These are phyloP conservation scores for Aspergillus tamarii DNA, from an alignment of 2,329 filamentous ascomycete species.

Conservation along the genomic window DNA sequence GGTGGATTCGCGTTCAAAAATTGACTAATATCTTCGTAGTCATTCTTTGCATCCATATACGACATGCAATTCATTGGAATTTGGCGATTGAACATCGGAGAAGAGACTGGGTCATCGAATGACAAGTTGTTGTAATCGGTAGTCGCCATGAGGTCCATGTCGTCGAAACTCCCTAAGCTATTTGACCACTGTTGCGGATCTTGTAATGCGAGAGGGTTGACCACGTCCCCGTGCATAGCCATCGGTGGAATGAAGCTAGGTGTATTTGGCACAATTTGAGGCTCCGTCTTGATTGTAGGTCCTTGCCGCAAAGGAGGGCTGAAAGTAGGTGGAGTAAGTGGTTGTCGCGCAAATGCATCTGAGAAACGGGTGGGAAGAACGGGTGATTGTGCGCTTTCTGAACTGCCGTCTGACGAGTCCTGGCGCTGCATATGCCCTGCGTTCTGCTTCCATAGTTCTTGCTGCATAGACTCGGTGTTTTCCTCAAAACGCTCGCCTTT, in stretches of 20 bases:
- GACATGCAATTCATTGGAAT: constrained; percentile 40
- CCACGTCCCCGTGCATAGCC: constrained; percentile 36
- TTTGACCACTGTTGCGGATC: constrained; percentile 32
- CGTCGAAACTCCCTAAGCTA: constrained; percentile 34
- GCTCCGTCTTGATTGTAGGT: constrained; percentile 33
- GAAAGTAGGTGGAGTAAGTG: constrained; percentile 46
- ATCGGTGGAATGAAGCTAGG: constrained; percentile 29
- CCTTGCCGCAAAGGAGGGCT: constrained; percentile 39
- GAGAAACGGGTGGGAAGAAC: constrained; percentile 33
- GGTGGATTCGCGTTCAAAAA: constrained; percentile 43
- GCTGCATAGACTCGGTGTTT: constrained; percentile 58
- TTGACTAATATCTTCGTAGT: constrained; percentile 46
- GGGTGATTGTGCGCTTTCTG: constrained; percentile 57
- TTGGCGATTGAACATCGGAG: constrained; percentile 41
- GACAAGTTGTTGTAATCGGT: constrained; percentile 35
- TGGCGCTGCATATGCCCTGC: constrained; percentile 56
- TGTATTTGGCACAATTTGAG: constrained; percentile 25
- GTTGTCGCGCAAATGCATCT: constrained; percentile 35
- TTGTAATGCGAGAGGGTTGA: constrained; percentile 42
- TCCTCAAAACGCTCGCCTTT: constrained; percentile 63
- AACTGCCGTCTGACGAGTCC: constrained; percentile 61
- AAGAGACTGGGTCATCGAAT: constrained; percentile 38
- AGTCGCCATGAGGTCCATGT: constrained; percentile 37
- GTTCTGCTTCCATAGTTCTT: constrained; percentile 57
- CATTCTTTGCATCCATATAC: constrained; percentile 35